Evolutionary conservation across 257 asterid genomes (phyloP), one percentile per base, ranked within the genome.

Genomic region (Salvia splendens): DNA sequence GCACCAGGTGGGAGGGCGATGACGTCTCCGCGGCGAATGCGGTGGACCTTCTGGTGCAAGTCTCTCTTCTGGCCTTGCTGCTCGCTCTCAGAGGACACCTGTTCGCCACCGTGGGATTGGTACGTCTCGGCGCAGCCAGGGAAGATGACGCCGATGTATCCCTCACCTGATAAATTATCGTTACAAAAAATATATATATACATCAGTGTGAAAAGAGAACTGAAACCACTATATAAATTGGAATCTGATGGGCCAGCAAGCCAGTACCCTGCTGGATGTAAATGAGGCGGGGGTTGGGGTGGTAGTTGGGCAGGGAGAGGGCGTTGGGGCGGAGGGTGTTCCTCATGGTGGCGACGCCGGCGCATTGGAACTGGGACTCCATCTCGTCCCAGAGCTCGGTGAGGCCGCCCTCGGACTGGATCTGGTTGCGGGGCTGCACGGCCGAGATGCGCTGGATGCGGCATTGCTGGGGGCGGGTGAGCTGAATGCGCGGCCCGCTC

Each of bases 61-160:
- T 87, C 95, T 41, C 49, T 55, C 45, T 6, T 38, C 65, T 14
- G 33, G 12, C 47, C 51, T 65, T 58, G 5, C 12, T 12, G 43
- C 51, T 73, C 60, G 64, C 53, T 36, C 38, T 47, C 16, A 47
- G 42, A 38, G 5, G 42, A 38, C 0, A 42, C 60, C 65, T n/a
- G 15, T 30, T 40, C 53, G 33, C 40, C 43, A 64, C 43, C 15
- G 5, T 8, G 53, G 15, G 82, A 57, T 10, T 80, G 70, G 59
- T 61, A 89, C 0, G 95, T 84, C 43, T 87, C 96, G 1, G 92
- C 86, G 53, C 96, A 89, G 8, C 96, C 95, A 1, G 96, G 93
- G 77, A 64, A 72, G 36, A 50, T 75, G 48, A 89, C 57, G 15
- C 95, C 67, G 1, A 87, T 57, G 72, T 52, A 76, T 0, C 91